Evolutionary conservation across 75 land plant genomes (phyloP).

Genomic region (Cunninghamia lanceolata): DNA sequence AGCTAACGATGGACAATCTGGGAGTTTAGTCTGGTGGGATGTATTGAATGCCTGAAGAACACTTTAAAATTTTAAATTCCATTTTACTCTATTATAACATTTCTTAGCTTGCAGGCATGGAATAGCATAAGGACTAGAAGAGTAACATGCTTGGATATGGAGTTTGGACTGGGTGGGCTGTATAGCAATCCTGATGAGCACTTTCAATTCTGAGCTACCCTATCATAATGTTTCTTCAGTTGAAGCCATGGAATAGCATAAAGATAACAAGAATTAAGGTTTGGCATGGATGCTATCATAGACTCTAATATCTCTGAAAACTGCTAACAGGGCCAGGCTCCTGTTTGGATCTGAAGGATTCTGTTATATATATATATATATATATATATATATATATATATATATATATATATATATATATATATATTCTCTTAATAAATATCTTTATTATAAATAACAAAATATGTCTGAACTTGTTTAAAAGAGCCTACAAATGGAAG

Average conservation of each 20-base stretch:
- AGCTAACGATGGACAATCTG: neutral
- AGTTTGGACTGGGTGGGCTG: neutral
- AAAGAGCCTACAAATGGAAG: neutral
- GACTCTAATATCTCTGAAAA: neutral
- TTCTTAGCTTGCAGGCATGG: neutral
- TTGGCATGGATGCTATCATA: neutral
- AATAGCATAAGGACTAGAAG: neutral
- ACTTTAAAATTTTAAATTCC: neutral
- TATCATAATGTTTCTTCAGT: neutral
- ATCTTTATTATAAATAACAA: neutral
- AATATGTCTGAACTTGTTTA: too few species aligned
- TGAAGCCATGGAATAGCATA: neutral
- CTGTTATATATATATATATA: neutral
- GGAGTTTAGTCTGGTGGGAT: neutral
- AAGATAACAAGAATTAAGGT: neutral
- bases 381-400: too few species aligned
- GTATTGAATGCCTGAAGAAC: neutral
- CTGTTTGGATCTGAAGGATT: neutral
- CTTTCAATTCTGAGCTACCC: neutral
- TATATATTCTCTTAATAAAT: neutral
- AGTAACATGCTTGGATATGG: neutral
- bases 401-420: too few species aligned
- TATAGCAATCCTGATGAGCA: neutral
- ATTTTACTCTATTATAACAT: neutral
- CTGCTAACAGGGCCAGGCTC: neutral